Evolutionary conservation across 2,329 filamentous ascomycete species (phyloP), one percentile per base, ranked within the genome.

Genomic region (Alternaria viburni): DNA sequence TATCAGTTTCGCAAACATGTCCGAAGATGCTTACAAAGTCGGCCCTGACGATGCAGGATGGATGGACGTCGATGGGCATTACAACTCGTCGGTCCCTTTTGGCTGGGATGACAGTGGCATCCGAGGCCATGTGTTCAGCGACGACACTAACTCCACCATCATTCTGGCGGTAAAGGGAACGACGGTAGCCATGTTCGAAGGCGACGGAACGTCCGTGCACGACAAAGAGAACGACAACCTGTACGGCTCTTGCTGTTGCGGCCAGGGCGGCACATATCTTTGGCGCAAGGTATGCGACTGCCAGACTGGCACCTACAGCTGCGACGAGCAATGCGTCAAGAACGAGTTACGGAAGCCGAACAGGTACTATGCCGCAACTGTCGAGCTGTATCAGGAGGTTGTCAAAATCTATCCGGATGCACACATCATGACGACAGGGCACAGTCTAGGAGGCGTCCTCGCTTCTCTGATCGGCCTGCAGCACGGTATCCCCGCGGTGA

Each of bases 191-290:
- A 74, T 79, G 70, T 79, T 77, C 50, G 77, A 78, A 54, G 75
- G 76, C 15, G 77, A 78, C 30, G 77, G 77, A 8, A 79, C 77
- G 1, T 77, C 75, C 4, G 72, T 72, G 3, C 72, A 74, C 46
- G 77, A 79, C 57, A 79, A 79, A 52, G 77, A 78, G 9, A 79
- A 79, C 52, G 77, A 79, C 65, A 79, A 79, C 23, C 62, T 79
- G 2, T 77, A 75, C 50, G 77, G 76, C 0, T 78, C 75, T 7
- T 79, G 77, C 50, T 79, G 77, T 54, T 79, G 77, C 51, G 77
- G 72, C 17, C 77, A 79, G 46, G 75, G 75, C 8, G 77, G 77
- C 11, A 65, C 76, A 10, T 79, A 78, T 56, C 72, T 77, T 36
- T 79, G 77, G 77, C 69, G 73, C 6, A 64, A 76, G 49, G 74